These are phyloP conservation scores for Ceriops zippeliana DNA, from an alignment of 345 rosid species.

Conservation along the genomic window DNA sequence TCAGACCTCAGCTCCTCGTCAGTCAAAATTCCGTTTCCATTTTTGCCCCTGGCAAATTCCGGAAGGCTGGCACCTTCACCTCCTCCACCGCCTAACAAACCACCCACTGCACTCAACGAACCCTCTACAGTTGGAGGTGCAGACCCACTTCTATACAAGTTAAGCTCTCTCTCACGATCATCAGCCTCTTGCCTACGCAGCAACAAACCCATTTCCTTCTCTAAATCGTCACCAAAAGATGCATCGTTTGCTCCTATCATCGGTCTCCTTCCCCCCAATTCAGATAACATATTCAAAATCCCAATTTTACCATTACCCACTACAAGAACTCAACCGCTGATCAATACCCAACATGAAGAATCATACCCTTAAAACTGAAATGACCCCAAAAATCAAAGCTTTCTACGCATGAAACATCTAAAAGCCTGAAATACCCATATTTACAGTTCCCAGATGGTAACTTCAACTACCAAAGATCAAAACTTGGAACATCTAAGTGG, in stretches of 20 bases:
- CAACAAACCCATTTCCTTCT: conserved; percentile 63
- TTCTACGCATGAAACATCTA: conserved; percentile 8
- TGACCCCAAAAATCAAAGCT: conserved; percentile 27
- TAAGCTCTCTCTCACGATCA: conserved; percentile 60
- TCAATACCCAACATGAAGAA: conserved; percentile 24
- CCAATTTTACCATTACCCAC: conserved; percentile 34
- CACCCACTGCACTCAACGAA: conserved; percentile 57
- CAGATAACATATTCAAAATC: conserved; percentile 51
- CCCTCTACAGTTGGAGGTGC: conserved; percentile 82
- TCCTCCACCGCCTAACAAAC: conserved; percentile 47
- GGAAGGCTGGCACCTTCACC: conserved; percentile 18
- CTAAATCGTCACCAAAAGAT: conserved; percentile 72
- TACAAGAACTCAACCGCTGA: conserved; percentile 13
- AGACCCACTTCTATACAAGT: conserved; percentile 69
- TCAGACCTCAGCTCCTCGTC: conserved; percentile 83
- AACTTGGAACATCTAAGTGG: conserved; percentile 27
- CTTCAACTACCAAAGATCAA: conserved; percentile 33
- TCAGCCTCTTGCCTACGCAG: conserved; percentile 50
- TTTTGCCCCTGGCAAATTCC: conserved; percentile 39
- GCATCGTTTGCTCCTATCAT: conserved; percentile 62
- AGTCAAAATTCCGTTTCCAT: conserved; percentile 40
- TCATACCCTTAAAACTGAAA: conserved; percentile 21
- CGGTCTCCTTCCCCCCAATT: conserved; percentile 53
- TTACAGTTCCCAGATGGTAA: conserved; percentile 28
- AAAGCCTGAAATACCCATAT: conserved; percentile 18